Conservation (phyloP, 73 alveolate genomes). For the Paraurostyla sp. region DNA sequence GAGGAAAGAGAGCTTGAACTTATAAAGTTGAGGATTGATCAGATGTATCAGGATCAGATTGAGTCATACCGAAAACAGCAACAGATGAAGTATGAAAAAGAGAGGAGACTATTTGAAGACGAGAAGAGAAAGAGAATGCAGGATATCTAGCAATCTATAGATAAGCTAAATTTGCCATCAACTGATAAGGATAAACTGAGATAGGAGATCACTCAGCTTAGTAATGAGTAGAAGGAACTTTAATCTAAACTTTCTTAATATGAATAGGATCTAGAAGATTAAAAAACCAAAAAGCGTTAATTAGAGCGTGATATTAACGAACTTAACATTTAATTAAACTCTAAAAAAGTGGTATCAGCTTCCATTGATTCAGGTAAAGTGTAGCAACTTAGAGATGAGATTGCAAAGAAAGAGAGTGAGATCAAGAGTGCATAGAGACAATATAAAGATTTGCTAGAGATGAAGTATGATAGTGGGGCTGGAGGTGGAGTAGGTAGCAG, state of each 20-base stretch:
- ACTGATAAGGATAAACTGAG: conserved; percentile 53
- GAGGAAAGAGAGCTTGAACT: conserved; percentile 53
- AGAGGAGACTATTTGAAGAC: conserved; percentile 44
- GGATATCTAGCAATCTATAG: conserved; percentile 11
- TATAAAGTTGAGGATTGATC: conserved; percentile 34
- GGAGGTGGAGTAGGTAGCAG: not conserved
- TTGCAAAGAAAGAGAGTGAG: conserved; percentile 49
- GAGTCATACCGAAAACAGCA: conserved; percentile 37
- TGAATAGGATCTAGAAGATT: conserved; percentile 17
- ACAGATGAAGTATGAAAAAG: conserved; percentile 26
- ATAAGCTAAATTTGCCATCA: conserved; percentile 46
- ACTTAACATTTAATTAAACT: conserved; percentile 4
- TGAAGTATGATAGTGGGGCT: not conserved
- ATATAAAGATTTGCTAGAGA: conserved; percentile 50
- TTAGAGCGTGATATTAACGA: conserved; percentile 55
- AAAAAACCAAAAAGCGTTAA: conserved; percentile 40
- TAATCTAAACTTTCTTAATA: conserved; percentile 1
- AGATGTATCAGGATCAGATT: conserved; percentile 37
- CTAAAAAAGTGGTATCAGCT: conserved; percentile 41
- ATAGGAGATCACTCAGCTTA: not conserved
- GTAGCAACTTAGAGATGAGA: conserved; percentile 37
- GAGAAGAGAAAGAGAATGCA: conserved; percentile 56
- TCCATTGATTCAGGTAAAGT: conserved; percentile 40
- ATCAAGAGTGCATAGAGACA: conserved; percentile 17
- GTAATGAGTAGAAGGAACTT: conserved; percentile 29